These are phyloP conservation scores for Zymoseptoria brevis DNA, from an alignment of 2,329 filamentous ascomycete genomes.

Conservation along the genomic window DNA sequence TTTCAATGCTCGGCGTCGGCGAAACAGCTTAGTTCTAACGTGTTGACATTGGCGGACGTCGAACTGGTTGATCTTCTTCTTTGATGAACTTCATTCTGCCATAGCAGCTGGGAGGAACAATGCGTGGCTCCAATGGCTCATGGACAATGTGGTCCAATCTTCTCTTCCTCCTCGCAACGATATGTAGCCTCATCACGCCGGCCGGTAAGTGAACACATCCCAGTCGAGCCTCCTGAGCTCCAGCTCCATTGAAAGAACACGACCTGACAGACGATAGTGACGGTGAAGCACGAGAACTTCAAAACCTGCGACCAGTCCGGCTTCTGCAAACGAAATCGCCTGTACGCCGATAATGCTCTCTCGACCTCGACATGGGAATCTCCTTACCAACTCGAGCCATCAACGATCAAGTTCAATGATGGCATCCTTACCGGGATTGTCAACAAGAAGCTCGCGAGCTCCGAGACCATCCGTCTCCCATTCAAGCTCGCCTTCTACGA, in stretches of 20 bases:
- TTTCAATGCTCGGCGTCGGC: neutral
- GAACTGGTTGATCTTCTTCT: neutral
- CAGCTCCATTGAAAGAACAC: neutral
- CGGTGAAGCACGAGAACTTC: constrained; percentile 94
- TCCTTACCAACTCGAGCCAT: constrained; percentile 68
- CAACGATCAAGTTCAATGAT: constrained; percentile 66
- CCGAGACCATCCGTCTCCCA: constrained; percentile 68
- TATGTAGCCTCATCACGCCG: constrained; percentile 55
- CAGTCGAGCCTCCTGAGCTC: neutral
- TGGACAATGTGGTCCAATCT: constrained; percentile 59
- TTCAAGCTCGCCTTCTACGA: constrained; percentile 82
- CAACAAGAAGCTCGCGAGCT: constrained; percentile 65
- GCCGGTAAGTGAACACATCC: constrained; percentile 47
- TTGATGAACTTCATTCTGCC: neutral
- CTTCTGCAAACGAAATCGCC: constrained; percentile 93
- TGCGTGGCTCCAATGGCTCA: constrained; percentile 24
- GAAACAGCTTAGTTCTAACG: neutral
- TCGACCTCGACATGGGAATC: constrained; percentile 63
- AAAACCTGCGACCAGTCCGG: constrained; percentile 94
- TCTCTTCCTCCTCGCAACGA: constrained; percentile 50
- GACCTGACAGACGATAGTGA: constrained; percentile 43
- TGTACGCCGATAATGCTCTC: constrained; percentile 70
- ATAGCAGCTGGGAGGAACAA: constrained; percentile 8
- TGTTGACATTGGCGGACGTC: neutral
- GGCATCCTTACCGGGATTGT: constrained; percentile 73